Evolutionary conservation across 2,329 filamentous ascomycete species (phyloP), one percentile per base, ranked within the genome.

Genomic region (Fusarium sp.): DNA sequence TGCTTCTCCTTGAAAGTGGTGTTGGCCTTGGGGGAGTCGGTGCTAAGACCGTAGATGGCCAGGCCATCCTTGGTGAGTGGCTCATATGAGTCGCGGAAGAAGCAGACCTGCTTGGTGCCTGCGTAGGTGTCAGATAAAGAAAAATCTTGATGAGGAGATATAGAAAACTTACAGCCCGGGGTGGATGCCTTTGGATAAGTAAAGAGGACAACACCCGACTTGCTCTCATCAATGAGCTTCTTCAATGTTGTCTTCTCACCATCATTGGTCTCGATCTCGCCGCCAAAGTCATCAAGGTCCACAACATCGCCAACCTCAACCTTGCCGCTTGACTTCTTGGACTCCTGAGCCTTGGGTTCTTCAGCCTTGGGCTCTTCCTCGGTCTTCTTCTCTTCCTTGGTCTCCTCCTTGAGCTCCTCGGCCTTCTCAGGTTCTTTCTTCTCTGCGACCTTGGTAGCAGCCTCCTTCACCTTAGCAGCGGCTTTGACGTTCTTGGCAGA

Each of bases 151-250:
- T 30, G 10, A 39, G 17, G 22, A 41, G 39, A 24, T 9, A 20
- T 32, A 19, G 17, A 22, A 35, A 45, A 78, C 93, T 87, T 89
- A 97, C 95, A 98, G 67, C 95, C 95, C 37, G 93, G 93, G 22
- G 96, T 99, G 28, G 92, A 96, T 14, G 96, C 96, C 82, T 92
- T 96, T 61, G 96, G 96, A 77, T 98, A 98, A 32, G 94, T 97
- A 79, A 99, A 97, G 30, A 98, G 83, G 33, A 97, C 93, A 43
- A 98, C 91, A 26, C 95, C 96, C 35, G 87, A 85, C 81, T 92
- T 90, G 86, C 94, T 97, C 76, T 91, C 87, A 51, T 93, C 90
- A 48, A 97, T 86, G 24, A 99, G 88, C 72, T 89, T 84, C 81
- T 93, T 91, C 61, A 99, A 83, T 2, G 89, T 93, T 7, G 91